Percentiles rank a stretch among this genome's conserved stretches.
These are phyloP conservation scores for Alnus rubra DNA, from an alignment of 306 rosid genomes.

Conservation along the genomic window DNA sequence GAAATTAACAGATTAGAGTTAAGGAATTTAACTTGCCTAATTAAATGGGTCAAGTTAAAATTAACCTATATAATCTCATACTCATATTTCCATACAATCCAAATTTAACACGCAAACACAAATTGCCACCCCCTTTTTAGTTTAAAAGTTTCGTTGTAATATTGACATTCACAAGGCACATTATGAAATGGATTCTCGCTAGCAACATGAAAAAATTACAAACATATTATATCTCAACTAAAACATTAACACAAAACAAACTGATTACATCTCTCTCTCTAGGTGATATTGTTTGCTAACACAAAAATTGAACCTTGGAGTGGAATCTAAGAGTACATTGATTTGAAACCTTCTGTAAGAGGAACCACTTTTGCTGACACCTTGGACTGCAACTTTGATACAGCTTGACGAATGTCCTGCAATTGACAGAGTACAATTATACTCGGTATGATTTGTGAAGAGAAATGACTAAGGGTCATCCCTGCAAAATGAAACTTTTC, in stretches of 20 bases:
- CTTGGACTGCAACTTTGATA: constrained; percentile 72
- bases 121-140: neutral
- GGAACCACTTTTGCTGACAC: constrained; percentile 79
- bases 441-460: constrained; percentile 1
- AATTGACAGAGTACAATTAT: neutral
- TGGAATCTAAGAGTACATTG: constrained; percentile 46
- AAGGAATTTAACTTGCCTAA: too few species aligned
- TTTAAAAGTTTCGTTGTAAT: neutral
- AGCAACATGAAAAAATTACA: neutral
- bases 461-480: neutral
- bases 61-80: too few species aligned
- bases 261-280: constrained; percentile 7
- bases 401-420: constrained; percentile 90
- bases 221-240: too few species aligned
- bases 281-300: neutral
- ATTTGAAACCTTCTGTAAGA: constrained; percentile 88
- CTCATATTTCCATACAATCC: too few species aligned
- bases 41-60: too few species aligned
- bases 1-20: too few species aligned
- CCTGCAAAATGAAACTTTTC: neutral
- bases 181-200: neutral
- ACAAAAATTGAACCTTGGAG: neutral
- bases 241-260: neutral
- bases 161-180: neutral
- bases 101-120: too few species aligned